phyloP scores from a whole-genome alignment of 2,329 filamentous ascomycete genomes.

The Aureobasidium sp. region DNA sequence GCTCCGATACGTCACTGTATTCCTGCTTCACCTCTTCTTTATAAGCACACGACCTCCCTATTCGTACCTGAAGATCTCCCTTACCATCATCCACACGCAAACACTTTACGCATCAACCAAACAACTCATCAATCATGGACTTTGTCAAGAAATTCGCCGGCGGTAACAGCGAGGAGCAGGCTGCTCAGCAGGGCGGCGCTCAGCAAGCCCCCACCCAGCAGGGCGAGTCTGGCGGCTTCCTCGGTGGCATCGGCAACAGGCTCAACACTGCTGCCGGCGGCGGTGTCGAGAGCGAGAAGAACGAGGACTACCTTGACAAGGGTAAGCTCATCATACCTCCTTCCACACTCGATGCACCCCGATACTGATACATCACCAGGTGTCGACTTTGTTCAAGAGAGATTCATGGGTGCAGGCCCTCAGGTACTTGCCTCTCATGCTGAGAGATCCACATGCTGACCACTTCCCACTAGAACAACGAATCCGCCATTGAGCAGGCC shows the following conservation, averaged over 20 bases:
- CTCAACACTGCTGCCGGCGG: conserved; percentile 64
- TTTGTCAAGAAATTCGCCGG: conserved; percentile 40
- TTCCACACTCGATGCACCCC: background rate
- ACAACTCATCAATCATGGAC: conserved; percentile 31
- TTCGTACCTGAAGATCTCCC: conserved; percentile 1
- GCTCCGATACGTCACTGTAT: background rate
- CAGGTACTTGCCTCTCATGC: background rate
- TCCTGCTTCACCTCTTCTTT: background rate
- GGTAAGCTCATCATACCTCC: conserved; percentile 37
- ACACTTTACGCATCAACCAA: background rate
- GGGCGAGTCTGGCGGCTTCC: conserved; percentile 35
- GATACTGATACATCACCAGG: conserved; percentile 39
- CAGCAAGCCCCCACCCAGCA: conserved; percentile 24
- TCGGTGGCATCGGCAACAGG: conserved; percentile 58
- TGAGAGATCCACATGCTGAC: background rate
- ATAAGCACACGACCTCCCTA: background rate
- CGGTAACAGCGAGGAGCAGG: conserved; percentile 18
- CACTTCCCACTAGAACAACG: conserved; percentile 49
- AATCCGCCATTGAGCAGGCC: conserved; percentile 63
- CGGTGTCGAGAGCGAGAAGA: conserved; percentile 65
- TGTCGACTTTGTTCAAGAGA: conserved; percentile 69
- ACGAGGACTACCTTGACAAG: conserved; percentile 77
- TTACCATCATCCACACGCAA: background rate
- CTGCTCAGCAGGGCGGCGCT: conserved; percentile 18
- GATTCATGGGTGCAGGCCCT: conserved; percentile 58